phyloP scores from a whole-genome alignment of 1,284 basidiomycete species.

The Neonothopanus nambi region DNA sequence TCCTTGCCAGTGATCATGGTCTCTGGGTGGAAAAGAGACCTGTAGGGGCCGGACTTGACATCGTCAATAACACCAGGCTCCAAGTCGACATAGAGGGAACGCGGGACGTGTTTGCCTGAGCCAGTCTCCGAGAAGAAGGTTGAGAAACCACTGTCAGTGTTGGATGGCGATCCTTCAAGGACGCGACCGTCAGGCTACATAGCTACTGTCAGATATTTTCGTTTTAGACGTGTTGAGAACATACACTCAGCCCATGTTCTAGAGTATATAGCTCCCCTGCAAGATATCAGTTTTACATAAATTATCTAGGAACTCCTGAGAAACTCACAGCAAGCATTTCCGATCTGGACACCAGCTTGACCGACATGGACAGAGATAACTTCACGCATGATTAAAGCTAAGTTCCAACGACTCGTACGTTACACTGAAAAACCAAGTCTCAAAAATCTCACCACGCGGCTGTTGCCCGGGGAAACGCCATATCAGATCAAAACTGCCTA shows the following conservation, averaged over 20 bases:
- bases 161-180: constrained; percentile 70
- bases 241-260: constrained; percentile 93
- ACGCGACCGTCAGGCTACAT: constrained; percentile 76
- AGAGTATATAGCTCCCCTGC: constrained; percentile 97
- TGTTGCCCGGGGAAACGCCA: no score
- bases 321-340: constrained; percentile 87
- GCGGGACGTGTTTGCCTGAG: constrained; percentile 95
- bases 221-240: constrained; percentile 30
- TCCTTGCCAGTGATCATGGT: constrained; percentile 99
- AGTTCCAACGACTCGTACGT: no score
- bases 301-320: constrained; percentile 19
- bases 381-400: constrained; percentile 65
- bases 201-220: constrained; percentile 18
- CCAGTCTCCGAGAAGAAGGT: constrained; percentile 95
- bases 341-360: constrained; percentile 94
- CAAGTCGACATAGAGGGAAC: constrained; percentile 96
- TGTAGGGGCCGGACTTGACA: constrained; percentile 93
- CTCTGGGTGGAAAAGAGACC: constrained; percentile 97
- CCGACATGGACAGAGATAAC: constrained; percentile 93
- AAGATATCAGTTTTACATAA: constrained; percentile 18
- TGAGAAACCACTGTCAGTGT: constrained; percentile 89
- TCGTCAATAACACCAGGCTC: constrained; percentile 97
- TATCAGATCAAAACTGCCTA: neutral
- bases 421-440: neutral
- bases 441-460: neutral